phyloP scores from a whole-genome alignment of 768 basidiomycete genomes.

The Candolleomyces efflorescens region DNA sequence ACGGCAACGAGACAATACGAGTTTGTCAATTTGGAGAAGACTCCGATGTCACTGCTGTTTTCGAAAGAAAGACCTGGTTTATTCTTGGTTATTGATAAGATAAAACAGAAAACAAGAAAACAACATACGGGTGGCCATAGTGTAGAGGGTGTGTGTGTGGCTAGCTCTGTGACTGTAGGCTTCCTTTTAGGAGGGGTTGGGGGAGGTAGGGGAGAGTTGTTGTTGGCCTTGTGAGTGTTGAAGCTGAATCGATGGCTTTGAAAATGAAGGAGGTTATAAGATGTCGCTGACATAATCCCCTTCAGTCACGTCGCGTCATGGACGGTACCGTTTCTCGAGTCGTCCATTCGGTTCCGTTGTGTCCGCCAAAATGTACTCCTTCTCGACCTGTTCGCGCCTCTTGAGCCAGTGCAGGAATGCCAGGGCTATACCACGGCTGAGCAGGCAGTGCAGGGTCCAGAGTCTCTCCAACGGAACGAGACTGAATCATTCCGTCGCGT shows the following conservation, averaged over 20 bases:
- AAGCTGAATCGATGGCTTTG: neutral
- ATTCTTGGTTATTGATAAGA: conserved; percentile 4
- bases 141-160: conserved; percentile 10
- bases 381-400: neutral
- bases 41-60: conserved; percentile 93
- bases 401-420: neutral
- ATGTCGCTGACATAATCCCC: conserved; percentile 3
- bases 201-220: conserved; percentile 1
- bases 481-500: conserved; percentile 10
- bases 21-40: conserved; percentile 97
- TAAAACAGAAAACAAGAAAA: conserved; percentile 10
- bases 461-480: neutral
- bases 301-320: conserved; percentile 9
- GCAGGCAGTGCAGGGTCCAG: neutral
- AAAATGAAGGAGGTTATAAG: conserved; percentile 7
- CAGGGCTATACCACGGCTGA: no score
- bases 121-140: conserved; percentile 47
- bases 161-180: neutral
- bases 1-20: conserved; percentile 94
- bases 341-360: no score
- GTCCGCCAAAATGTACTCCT: no score
- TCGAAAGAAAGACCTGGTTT: conserved; percentile 82
- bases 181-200: conserved; percentile 6
- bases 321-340: neutral
- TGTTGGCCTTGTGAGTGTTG: neutral